A percentile compares a stretch with the other conserved stretches of the same genome.
Evolutionary conservation across 1,139 yeast species (phyloP).

Genomic region (Pichia sp.): DNA sequence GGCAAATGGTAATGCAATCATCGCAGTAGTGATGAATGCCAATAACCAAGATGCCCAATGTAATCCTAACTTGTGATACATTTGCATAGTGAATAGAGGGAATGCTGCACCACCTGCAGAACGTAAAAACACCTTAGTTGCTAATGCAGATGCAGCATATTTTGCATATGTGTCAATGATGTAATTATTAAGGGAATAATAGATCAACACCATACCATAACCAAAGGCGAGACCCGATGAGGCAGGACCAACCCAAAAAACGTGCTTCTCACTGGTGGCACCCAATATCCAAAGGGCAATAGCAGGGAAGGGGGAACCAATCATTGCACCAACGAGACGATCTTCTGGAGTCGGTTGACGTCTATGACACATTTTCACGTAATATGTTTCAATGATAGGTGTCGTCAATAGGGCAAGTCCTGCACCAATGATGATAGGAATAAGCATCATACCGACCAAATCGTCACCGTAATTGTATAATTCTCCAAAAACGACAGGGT

Average conservation of each 20-base stretch:
- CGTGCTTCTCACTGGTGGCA: slow-evolving; percentile 72
- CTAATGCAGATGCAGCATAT: slow-evolving; percentile 86
- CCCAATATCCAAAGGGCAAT: slow-evolving; percentile 83
- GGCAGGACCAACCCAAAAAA: slow-evolving; percentile 94
- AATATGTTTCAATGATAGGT: slow-evolving; percentile 59
- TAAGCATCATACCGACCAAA: slow-evolving; percentile 71
- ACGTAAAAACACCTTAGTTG: slow-evolving; percentile 84
- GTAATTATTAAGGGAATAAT: slow-evolving; percentile 81
- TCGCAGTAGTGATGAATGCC: slow-evolving; percentile 77
- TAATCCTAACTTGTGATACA: slow-evolving; percentile 67
- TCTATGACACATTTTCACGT: slow-evolving; percentile 42
- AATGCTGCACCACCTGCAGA: slow-evolving; percentile 85
- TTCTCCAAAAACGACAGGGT: slow-evolving; percentile 65
- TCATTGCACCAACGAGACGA: slow-evolving; percentile 78
- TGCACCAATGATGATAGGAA: slow-evolving; percentile 87
- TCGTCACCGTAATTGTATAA: slow-evolving; percentile 64
- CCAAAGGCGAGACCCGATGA: slow-evolving; percentile 87
- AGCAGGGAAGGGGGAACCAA: slow-evolving; percentile 87
- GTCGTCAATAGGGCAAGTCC: slow-evolving; percentile 63
- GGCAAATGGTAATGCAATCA: slow-evolving; percentile 75
- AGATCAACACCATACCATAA: slow-evolving; percentile 84
- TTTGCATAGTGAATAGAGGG: slow-evolving; percentile 73
- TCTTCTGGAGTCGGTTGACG: slow-evolving; percentile 82
- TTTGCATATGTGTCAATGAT: slow-evolving; percentile 83
- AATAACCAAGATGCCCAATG: slow-evolving; percentile 82